Base-by-base conservation (phyloP, 441 rosid genomes). In the Erysimum cheiri region DNA sequence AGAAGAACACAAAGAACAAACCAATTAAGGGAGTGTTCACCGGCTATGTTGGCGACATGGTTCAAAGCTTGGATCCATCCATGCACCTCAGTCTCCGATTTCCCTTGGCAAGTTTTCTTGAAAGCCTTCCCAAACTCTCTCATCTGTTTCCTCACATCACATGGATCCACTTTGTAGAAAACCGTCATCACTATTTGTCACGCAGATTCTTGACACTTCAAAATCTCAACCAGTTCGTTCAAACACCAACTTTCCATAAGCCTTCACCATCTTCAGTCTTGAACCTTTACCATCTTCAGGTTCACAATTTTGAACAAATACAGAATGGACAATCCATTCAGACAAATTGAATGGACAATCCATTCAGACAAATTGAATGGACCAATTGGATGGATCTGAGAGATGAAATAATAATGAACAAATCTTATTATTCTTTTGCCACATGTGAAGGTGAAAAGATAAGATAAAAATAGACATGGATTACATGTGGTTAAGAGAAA, bases 111-210 rank as follows among this genome's bases (percentile, higher is more conserved):
- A 50, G 33, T 50, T 50, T 50, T 50, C 33, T 6, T 13, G 35
- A 52, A 52, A 52, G 35, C 36, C 17, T 26, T 28, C 9, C 44
- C 41, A 52, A 52, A 52, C 0, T 12, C 35, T 6, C 57, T 17
- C 17, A 13, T 13, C 3, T 52, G 57, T 52, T 13, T 52, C 17
- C 35, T 26, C 17, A 52, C 57, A 52, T 52, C 57, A 52, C 17
- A 28, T 52, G 35, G 57, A 52, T 52, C 36, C 6, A 54, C 60
- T 32, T 32, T 9, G 40, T 54, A 32, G 40, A 54, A 54, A 32
- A 54, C 60, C 4, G 60, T 54, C 40, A 54, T 31, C 26, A 54
- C 24, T 54, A 32, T 54, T 5, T 31, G 40, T 7, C 40, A 40
- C 24, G 12, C 3, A 14, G 39, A n/a, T 54, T 54, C 60, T 15